Percentiles rank a stretch among this genome's conserved stretches.
phyloP scores from a whole-genome alignment of 805 yeast species.

The Suhomyces sp. region DNA sequence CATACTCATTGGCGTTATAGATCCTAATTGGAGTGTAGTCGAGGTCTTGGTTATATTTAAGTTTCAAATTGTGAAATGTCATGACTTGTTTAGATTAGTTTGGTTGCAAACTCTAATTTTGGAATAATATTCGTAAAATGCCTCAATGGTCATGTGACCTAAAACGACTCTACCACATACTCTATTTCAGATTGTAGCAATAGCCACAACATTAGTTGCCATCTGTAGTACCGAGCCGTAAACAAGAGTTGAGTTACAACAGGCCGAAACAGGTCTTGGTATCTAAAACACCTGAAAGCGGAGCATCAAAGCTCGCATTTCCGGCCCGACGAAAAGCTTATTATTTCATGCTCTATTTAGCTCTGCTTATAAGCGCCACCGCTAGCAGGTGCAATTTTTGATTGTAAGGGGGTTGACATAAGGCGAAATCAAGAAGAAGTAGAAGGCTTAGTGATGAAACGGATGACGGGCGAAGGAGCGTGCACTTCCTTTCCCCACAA shows the following conservation, averaged over 20 bases:
- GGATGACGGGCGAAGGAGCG: neutral
- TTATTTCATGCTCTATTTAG: neutral
- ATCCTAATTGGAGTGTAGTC: neutral
- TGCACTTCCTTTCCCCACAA: neutral
- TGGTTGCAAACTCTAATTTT: neutral
- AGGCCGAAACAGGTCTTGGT: neutral
- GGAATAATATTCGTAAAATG: neutral
- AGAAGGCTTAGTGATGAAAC: neutral
- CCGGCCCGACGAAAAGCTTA: neutral
- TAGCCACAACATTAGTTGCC: neutral
- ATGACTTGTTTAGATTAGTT: neutral
- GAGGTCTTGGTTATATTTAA: neutral
- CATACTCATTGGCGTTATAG: neutral
- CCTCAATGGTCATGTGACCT: neutral
- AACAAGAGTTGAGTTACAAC: neutral
- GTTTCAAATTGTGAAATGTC: neutral
- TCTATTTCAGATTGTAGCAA: neutral
- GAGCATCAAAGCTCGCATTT: neutral
- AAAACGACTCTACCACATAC: neutral
- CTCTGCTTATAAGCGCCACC: neutral
- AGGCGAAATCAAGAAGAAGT: neutral
- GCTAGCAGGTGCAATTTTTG: neutral
- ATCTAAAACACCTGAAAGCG: neutral
- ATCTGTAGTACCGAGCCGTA: neutral
- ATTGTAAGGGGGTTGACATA: neutral